These are phyloP conservation scores for Mucuna pruriens DNA, from an alignment of 306 rosid species.

Conservation along the genomic window DNA sequence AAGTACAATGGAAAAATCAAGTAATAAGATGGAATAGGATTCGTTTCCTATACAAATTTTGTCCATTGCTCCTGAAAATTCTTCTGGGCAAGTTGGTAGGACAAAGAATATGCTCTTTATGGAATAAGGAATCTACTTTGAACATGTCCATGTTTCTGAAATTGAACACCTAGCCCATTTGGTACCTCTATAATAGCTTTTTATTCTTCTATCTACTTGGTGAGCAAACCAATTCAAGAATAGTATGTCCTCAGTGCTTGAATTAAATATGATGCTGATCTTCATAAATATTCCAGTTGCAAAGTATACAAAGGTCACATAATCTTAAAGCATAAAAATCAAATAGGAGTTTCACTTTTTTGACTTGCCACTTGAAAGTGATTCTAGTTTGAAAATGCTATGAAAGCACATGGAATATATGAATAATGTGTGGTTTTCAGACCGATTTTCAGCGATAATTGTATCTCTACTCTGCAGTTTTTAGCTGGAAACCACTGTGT, in stretches of 20 bases:
- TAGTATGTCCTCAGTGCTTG: background rate
- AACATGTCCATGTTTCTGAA: conserved; percentile 19
- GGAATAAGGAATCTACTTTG: conserved; percentile 37
- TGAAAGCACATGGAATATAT: conserved; percentile 26
- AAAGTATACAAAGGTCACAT: conserved; percentile 15
- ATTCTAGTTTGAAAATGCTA: conserved; percentile 28
- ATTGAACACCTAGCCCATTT: conserved; percentile 29
- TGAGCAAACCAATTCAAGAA: conserved; percentile 13
- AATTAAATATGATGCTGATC: conserved; percentile 22
- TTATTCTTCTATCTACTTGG: conserved; percentile 27
- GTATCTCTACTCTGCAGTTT: conserved; percentile 2
- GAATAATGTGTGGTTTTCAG: conserved; percentile 5
- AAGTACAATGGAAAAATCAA: conserved; percentile 12
- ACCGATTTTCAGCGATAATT: background rate
- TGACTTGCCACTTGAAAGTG: conserved; percentile 13
- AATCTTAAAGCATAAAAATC: conserved; percentile 11
- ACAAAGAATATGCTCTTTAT: conserved; percentile 30
- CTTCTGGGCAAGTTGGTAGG: conserved; percentile 37
- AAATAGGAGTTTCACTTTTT: conserved; percentile 3
- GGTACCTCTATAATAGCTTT: conserved; percentile 21
- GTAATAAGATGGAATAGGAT: conserved; percentile 30
- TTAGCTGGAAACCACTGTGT: conserved; percentile 4
- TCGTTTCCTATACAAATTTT: conserved; percentile 31
- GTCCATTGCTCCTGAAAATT: conserved; percentile 41
- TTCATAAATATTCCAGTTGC: conserved; percentile 28